These are phyloP conservation scores for Annulohypoxylon nitens DNA, from an alignment of 495 filamentous ascomycete species.

Conservation along the genomic window DNA sequence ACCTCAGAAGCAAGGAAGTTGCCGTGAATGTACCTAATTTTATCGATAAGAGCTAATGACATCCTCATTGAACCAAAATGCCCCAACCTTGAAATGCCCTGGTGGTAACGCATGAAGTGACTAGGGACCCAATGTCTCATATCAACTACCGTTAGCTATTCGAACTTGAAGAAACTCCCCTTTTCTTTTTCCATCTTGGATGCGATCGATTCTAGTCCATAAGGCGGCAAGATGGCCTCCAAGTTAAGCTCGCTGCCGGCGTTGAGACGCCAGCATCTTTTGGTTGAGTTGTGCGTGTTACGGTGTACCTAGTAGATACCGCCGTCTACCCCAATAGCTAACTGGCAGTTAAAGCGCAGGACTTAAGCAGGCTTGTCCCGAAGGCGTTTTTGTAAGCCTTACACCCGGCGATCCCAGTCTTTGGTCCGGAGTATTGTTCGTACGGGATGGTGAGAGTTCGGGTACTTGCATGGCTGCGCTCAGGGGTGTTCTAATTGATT, in stretches of 20 bases:
- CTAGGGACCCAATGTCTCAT: conserved; percentile 30
- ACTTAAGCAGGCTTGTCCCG: conserved; percentile 82
- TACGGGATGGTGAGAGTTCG: conserved; percentile 77
- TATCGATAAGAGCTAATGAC: conserved; percentile 10
- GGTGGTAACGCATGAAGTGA: conserved; percentile 34
- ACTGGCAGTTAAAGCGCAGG: conserved; percentile 67
- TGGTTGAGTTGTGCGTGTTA: conserved; percentile 77
- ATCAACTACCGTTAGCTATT: conserved; percentile 12
- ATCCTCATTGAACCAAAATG: conserved; percentile 1
- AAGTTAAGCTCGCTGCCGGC: conserved; percentile 46
- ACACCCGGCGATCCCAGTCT: conserved; percentile 81
- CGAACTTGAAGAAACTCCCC: not conserved
- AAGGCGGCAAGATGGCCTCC: conserved; percentile 38
- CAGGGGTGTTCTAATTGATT: conserved; percentile 26
- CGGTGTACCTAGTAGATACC: not conserved
- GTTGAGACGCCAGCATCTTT: conserved; percentile 71
- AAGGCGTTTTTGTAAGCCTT: conserved; percentile 87
- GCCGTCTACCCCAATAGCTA: conserved; percentile 18
- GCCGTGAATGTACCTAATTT: conserved; percentile 1
- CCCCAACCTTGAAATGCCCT: not conserved
- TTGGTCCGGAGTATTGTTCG: conserved; percentile 92
- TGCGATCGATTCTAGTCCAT: conserved; percentile 12
- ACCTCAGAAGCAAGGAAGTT: conserved; percentile 1
- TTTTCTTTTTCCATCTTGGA: conserved; percentile 15
- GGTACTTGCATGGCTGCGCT: conserved; percentile 30